Conservation (phyloP, 2,329 filamentous ascomycete genomes). For the Zelopaecilomyces penicillatus region DNA sequence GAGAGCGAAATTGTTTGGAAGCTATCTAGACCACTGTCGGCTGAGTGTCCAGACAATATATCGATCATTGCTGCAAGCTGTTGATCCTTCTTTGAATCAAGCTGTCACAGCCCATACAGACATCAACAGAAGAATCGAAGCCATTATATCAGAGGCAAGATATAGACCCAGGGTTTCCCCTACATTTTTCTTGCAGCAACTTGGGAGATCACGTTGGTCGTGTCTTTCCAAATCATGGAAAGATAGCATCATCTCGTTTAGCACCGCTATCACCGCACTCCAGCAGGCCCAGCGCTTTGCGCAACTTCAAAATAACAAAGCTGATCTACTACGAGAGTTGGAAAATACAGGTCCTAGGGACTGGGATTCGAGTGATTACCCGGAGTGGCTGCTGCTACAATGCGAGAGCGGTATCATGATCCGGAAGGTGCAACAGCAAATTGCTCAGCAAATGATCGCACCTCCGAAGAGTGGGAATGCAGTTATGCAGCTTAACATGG, state of each 20-base stretch:
- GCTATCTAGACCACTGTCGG: too few species aligned
- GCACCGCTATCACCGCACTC: conserved; percentile 27
- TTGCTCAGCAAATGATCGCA: conserved; percentile 48
- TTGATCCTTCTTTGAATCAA: too few species aligned
- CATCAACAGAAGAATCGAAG: background rate
- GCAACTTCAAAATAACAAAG: conserved; percentile 10
- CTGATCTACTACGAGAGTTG: conserved; percentile 33
- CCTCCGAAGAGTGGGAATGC: conserved; percentile 33
- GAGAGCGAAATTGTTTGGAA: too few species aligned
- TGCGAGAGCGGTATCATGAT: conserved; percentile 55
- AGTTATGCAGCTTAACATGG: conserved; percentile 63
- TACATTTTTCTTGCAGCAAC: conserved; percentile 25
- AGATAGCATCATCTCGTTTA: conserved; percentile 29
- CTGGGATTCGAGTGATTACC: conserved; percentile 43
- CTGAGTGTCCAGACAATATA: too few species aligned
- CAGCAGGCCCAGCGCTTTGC: conserved; percentile 36
- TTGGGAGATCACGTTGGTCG: conserved; percentile 12
- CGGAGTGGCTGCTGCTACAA: conserved; percentile 57
- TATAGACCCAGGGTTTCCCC: conserved; percentile 22
- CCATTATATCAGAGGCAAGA: background rate
- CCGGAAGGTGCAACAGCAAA: conserved; percentile 47
- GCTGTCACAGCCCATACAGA: background rate
- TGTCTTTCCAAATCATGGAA: conserved; percentile 25
- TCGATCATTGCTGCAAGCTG: too few species aligned
- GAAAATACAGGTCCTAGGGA: conserved; percentile 44